Conservation (phyloP, 208 protist genomes). For the Crithidia acanthocephali region DNA sequence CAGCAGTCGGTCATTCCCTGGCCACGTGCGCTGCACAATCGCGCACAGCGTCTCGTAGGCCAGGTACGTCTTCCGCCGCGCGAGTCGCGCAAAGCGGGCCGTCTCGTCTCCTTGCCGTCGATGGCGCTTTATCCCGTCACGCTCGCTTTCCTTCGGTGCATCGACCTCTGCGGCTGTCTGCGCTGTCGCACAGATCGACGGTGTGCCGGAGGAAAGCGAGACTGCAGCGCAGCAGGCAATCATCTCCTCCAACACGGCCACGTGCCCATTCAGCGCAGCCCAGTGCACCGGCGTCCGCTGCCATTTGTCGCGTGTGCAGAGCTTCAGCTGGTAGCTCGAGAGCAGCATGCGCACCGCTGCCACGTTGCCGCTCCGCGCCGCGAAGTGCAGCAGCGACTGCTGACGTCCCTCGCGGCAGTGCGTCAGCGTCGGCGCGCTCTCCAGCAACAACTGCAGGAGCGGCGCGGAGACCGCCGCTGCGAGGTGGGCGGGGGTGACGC, state of each 20-base stretch:
- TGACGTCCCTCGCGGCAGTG: conserved; percentile 54
- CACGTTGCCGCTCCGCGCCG: conserved; percentile 42
- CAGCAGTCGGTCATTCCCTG: conserved; percentile 18
- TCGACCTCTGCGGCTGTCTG: not conserved
- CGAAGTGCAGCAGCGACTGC: conserved; percentile 72
- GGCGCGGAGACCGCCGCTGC: conserved; percentile 37
- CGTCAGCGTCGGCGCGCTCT: not conserved
- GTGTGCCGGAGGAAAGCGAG: not conserved
- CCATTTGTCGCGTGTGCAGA: conserved; percentile 62
- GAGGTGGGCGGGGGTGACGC: conserved; percentile 59
- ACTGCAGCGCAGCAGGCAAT: conserved; percentile 1
- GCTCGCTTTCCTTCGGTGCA: not conserved
- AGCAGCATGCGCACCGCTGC: conserved; percentile 40
- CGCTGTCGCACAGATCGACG: not conserved
- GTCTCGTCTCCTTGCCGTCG: conserved; percentile 7
- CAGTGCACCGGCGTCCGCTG: conserved; percentile 71
- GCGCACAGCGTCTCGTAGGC: conserved; percentile 50
- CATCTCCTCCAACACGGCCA: conserved; percentile 41
- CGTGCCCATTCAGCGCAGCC: conserved; percentile 57
- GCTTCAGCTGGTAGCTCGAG: conserved; percentile 20
- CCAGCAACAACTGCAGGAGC: conserved; percentile 28
- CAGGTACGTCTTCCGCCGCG: conserved; percentile 48
- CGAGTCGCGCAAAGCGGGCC: conserved; percentile 42
- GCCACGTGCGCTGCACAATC: conserved; percentile 32
- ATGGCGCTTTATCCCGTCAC: not conserved